Percentiles rank a stretch among this genome's conserved stretches.
phyloP scores from a whole-genome alignment of 768 basidiomycete species.

The Cystoderma amianthinum region DNA sequence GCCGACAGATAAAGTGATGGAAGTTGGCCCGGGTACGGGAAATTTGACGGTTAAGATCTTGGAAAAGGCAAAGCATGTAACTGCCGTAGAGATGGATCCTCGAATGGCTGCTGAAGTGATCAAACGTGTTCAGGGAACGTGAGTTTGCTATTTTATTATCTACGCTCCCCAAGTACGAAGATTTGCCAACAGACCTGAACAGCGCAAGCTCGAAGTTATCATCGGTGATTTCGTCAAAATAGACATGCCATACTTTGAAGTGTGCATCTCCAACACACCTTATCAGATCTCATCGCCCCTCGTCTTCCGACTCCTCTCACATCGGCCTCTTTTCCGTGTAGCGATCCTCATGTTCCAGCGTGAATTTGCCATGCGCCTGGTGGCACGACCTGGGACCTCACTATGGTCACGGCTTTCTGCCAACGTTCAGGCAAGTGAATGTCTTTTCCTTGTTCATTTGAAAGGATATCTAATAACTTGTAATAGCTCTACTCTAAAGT shows the following conservation, averaged over 20 bases:
- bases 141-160: too few relatives aligned
- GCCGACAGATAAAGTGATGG: constrained; percentile 92
- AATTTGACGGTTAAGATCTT: constrained; percentile 93
- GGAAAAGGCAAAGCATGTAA: constrained; percentile 87
- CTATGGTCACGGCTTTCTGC: constrained; percentile 94
- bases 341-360: constrained; percentile 99
- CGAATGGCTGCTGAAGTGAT: constrained; percentile 97
- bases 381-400: constrained; percentile 75
- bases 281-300: constrained; percentile 99
- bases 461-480: not conserved
- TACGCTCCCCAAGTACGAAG: too few relatives aligned
- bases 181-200: constrained; percentile 77
- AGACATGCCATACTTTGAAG: constrained; percentile 97
- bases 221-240: constrained; percentile 98
- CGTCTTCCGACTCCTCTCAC: constrained; percentile 93
- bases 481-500: constrained; percentile 85
- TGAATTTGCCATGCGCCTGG: constrained; percentile 91
- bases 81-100: constrained; percentile 96
- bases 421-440: constrained; percentile 67
- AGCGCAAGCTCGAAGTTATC: constrained; percentile 89
- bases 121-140: constrained; percentile 98
- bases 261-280: constrained; percentile 98
- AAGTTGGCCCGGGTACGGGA: constrained; percentile 97
- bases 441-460: not conserved
- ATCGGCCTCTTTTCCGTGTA: constrained; percentile 88